Evolutionary conservation across 225 moss, liverwort and hornwort species (phyloP).

Genomic region (Physcomitrium patens): DNA sequence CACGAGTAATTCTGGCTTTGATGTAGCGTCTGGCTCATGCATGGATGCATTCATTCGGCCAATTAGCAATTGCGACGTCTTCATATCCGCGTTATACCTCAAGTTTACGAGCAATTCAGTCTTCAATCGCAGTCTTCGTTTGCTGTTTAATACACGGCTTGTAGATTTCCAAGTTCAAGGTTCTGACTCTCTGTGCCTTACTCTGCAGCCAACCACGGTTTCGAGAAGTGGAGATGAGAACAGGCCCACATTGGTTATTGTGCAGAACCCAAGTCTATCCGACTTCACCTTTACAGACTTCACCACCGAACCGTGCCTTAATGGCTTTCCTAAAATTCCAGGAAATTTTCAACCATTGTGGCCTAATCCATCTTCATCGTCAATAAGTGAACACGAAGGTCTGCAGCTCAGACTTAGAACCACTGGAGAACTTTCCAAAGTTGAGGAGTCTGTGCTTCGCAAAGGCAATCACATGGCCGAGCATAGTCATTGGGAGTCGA

Average conservation of each 20-base stretch:
- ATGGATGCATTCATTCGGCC: neutral
- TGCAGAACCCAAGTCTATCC: slow-evolving; percentile 82
- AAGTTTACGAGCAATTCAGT: neutral
- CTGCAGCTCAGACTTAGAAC: slow-evolving; percentile 39
- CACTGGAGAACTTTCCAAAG: slow-evolving; percentile 28
- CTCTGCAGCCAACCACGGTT: slow-evolving; percentile 69
- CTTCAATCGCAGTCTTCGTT: too few species aligned
- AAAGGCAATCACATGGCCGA: slow-evolving; percentile 22
- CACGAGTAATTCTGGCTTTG: neutral
- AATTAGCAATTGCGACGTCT: neutral
- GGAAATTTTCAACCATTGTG: slow-evolving; percentile 46
- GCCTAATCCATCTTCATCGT: slow-evolving; percentile 46
- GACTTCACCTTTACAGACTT: slow-evolving; percentile 39
- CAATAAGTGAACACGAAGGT: slow-evolving; percentile 38
- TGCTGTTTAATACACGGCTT: neutral
- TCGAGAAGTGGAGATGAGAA: slow-evolving; percentile 52
- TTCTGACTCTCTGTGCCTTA: slow-evolving; percentile 12
- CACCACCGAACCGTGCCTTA: slow-evolving; percentile 33
- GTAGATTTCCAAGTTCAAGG: neutral
- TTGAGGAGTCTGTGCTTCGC: neutral
- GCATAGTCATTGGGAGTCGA: slow-evolving; percentile 28
- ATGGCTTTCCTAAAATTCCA: slow-evolving; percentile 28
- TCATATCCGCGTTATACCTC: neutral
- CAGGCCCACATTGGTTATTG: slow-evolving; percentile 78
- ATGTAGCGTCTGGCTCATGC: neutral